A percentile compares a stretch with the other conserved stretches of the same genome.
Evolutionary conservation across 2,329 filamentous ascomycete genomes (phyloP).

Genomic region (Phialophora verrucosa): DNA sequence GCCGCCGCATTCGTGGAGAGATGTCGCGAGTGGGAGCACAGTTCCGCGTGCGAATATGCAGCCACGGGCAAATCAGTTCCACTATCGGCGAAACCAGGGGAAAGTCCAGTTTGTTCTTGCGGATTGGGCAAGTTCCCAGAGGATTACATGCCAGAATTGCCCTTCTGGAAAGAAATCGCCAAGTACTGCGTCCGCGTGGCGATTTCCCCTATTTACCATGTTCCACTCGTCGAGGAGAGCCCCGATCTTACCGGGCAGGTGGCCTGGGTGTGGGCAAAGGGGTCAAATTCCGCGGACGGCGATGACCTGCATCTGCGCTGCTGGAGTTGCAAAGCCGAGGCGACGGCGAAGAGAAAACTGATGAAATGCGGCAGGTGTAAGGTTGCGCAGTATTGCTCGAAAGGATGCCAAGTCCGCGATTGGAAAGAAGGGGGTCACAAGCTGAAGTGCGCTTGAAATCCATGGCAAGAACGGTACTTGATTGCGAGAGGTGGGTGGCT

Average conservation of each 20-base stretch:
- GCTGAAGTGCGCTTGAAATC: neutral
- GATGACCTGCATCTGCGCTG: neutral
- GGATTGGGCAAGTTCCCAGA: slow-evolving; percentile 42
- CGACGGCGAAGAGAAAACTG: neutral
- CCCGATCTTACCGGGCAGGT: slow-evolving; percentile 8
- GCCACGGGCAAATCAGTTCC: slow-evolving; percentile 38
- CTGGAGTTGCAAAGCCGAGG: neutral
- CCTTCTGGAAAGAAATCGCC: slow-evolving; percentile 38
- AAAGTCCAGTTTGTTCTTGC: slow-evolving; percentile 45
- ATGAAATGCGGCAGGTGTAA: slow-evolving; percentile 12
- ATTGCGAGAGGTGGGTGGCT: neutral
- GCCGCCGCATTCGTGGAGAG: slow-evolving; percentile 46
- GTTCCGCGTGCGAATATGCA: slow-evolving; percentile 43
- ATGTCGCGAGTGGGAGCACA: slow-evolving; percentile 48
- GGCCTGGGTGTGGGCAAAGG: neutral
- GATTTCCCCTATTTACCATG: slow-evolving; percentile 44
- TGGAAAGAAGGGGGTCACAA: slow-evolving; percentile 12
- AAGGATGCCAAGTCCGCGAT: slow-evolving; percentile 12
- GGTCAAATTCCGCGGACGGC: neutral
- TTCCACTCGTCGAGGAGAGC: slow-evolving; percentile 41
- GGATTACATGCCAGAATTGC: slow-evolving; percentile 32
- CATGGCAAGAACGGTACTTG: neutral
- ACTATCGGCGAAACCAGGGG: slow-evolving; percentile 37
- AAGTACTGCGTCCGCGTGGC: slow-evolving; percentile 43
- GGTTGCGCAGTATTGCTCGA: slow-evolving; percentile 18